Base-by-base conservation (phyloP, 2,329 filamentous ascomycete genomes). In the Fusarium illudens region DNA sequence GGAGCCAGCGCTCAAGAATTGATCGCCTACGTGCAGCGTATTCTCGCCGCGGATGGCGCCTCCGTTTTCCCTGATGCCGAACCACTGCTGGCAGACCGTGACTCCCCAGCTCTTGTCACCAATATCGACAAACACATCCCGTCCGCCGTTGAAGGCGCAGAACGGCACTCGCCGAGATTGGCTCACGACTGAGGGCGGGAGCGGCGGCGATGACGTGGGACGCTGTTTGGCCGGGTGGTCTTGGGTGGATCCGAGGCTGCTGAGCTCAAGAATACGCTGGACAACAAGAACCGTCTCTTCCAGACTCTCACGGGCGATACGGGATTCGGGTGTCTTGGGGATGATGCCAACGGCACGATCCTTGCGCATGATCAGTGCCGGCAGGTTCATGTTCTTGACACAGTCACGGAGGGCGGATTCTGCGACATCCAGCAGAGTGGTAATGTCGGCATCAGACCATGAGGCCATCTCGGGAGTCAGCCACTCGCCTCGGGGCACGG, bases 31-130 rank as follows among this genome's bases (percentile, higher is more conserved):
- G 80, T 99, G 96, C 60, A 99, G 84, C 9, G 94, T 97, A 75
- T 92, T 91, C 68, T 90, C 88, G 4, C 89, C 92, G 51, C 86
- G 84, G 71, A 97, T 89, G 7, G 74, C 74, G 9, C 78, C 73
- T 19, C 77, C 73, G 25, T 62, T 75, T 15, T 72, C 71, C 49
- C 71, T 75, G 53, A 76, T 88, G 20, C 91, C 92, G 77, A 97
- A 97, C 83, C 93, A 97, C 60, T 90, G 87, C 82, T 99, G 96
- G 77, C 94, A 97, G 4, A 94, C 93, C 32, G 92, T 86, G 3
- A 99, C 96, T 68, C 96, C 96, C 92, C 94, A 97, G 55, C 91
- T 94, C 82, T 99, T 99, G 81, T 99, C 96, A 58, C 96, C 96
- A 75, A 99, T 97, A 78, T 99, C 96, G 56, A 99, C 94, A 79